Evolutionary conservation across 2,329 filamentous ascomycete genomes (phyloP).

Genomic region (Chrysosporium queenslandicum): DNA sequence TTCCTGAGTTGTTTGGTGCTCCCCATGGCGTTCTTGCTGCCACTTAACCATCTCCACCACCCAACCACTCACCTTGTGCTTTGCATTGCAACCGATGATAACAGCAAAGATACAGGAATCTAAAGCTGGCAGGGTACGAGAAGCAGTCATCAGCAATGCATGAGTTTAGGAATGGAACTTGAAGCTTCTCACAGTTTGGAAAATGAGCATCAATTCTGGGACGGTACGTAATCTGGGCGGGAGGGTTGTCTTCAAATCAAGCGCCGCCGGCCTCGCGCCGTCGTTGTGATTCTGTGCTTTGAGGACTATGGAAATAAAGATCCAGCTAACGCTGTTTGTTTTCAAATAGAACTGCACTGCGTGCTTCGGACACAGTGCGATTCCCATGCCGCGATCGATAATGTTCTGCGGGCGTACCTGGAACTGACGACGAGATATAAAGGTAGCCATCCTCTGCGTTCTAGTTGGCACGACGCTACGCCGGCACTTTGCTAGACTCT

Average conservation of each 20-base stretch:
- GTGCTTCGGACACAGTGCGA: constrained; percentile 52
- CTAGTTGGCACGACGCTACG: background rate
- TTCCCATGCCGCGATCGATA: constrained; percentile 63
- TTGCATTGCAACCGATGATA: background rate
- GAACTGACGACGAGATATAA: constrained; percentile 65
- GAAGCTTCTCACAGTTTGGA: constrained; percentile 61
- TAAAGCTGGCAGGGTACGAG: background rate
- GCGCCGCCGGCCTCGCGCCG: background rate
- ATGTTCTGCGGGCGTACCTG: constrained; percentile 75
- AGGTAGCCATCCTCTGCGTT: constrained; percentile 31
- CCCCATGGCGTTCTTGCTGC: background rate
- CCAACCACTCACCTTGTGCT: background rate
- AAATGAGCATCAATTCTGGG: constrained; percentile 80
- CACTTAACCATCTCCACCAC: background rate
- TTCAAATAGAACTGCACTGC: constrained; percentile 51
- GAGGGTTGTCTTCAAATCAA: background rate
- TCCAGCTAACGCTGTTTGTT: background rate
- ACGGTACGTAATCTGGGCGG: constrained; percentile 49
- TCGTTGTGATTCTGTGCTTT: background rate
- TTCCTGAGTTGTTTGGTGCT: too few species aligned
- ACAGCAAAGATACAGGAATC: background rate
- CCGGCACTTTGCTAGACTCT: too few species aligned
- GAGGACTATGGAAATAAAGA: background rate
- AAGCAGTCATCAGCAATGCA: constrained; percentile 12
- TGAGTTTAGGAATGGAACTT: constrained; percentile 49